phyloP scores from a whole-genome alignment of 352 stramenopile genomes.

The Pythium insidiosum region DNA sequence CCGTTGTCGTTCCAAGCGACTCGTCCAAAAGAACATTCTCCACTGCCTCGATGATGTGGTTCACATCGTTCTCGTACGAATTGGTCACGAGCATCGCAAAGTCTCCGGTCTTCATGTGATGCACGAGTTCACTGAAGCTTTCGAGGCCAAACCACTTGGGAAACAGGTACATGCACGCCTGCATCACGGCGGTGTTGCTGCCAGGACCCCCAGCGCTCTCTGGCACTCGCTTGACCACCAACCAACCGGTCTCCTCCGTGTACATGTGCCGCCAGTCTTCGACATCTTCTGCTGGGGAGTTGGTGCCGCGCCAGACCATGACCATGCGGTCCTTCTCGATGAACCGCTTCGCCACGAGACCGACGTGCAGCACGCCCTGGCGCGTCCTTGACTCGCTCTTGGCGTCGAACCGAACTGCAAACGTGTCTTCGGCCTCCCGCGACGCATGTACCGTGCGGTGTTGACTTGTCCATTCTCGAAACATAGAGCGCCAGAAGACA shows the following conservation, averaged over 20 bases:
- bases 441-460: not conserved
- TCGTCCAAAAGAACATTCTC: constrained; percentile 14
- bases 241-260: constrained; percentile 58
- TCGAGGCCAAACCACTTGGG: constrained; percentile 7
- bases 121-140: no score
- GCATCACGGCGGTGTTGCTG: constrained; percentile 20
- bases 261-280: constrained; percentile 25
- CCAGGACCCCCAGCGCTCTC: not conserved
- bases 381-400: not conserved
- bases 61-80: constrained; percentile 6
- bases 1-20: constrained; percentile 4
- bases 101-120: constrained; percentile 1
- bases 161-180: constrained; percentile 28
- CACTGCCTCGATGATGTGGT: constrained; percentile 10
- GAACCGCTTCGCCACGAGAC: constrained; percentile 36
- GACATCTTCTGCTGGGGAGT: constrained; percentile 22
- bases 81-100: constrained; percentile 6
- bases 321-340: constrained; percentile 28
- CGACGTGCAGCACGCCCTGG: constrained; percentile 18
- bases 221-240: constrained; percentile 30
- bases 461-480: not conserved
- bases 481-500: constrained; percentile 4
- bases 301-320: constrained; percentile 30
- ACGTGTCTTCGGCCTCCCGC: not conserved
- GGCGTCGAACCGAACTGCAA: constrained; percentile 4